phyloP scores from a whole-genome alignment of 805 yeast species.

The Komagataella pseudopastoris region DNA sequence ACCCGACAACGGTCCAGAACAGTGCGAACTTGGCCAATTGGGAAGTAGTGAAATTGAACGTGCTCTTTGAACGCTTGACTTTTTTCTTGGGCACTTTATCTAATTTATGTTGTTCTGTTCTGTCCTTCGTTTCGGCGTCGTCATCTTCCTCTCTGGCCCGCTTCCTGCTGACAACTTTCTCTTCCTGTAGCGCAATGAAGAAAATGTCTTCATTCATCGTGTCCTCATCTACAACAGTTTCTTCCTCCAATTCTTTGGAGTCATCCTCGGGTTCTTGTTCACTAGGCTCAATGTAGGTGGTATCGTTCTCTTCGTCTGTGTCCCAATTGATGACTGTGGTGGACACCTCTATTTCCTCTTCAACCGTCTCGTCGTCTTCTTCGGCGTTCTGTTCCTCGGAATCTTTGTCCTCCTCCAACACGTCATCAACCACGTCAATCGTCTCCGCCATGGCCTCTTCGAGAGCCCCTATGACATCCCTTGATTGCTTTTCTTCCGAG shows the following conservation, averaged over 20 bases:
- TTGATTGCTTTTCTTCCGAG: neutral
- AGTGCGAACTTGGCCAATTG: neutral
- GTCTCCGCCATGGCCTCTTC: neutral
- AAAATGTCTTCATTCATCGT: neutral
- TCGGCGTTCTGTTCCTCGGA: neutral
- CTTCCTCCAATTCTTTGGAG: neutral
- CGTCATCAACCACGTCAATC: neutral
- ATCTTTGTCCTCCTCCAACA: neutral
- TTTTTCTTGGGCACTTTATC: neutral
- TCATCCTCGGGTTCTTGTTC: neutral
- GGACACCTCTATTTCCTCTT: neutral
- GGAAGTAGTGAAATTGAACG: neutral
- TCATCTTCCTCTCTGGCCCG: neutral
- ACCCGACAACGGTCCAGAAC: conserved; percentile 7
- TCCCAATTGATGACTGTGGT: neutral
- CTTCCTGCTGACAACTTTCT: neutral
- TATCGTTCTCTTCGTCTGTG: neutral
- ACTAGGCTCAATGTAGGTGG: neutral
- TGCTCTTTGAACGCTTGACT: neutral
- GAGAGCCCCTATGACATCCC: neutral
- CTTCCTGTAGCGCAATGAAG: neutral
- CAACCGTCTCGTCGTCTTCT: neutral
- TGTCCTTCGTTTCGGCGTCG: neutral
- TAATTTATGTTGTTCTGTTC: neutral
- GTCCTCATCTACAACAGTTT: neutral